These are phyloP conservation scores for Penicillium bialowiezense DNA, from an alignment of 495 filamentous ascomycete species.

Conservation along the genomic window DNA sequence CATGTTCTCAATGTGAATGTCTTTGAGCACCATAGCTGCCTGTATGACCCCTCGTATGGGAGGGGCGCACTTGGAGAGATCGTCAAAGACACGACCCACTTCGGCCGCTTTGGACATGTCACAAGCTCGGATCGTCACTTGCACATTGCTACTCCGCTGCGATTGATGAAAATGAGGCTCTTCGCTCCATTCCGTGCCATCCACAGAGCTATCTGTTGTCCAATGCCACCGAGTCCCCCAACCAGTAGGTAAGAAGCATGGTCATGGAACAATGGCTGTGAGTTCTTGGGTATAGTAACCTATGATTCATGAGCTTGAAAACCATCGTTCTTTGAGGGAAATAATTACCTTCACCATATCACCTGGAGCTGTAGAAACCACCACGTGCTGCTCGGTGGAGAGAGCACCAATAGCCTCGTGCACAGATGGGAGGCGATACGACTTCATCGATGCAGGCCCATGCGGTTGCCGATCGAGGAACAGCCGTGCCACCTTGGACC, in stretches of 20 bases:
- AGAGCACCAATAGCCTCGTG: background rate
- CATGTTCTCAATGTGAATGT: constrained; percentile 28
- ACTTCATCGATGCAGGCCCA: background rate
- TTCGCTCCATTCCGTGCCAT: constrained; percentile 34
- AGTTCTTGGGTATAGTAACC: background rate
- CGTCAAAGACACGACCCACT: constrained; percentile 15
- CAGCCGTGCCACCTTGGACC: constrained; percentile 6
- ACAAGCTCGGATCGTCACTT: constrained; percentile 20
- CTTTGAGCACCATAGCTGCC: constrained; percentile 36
- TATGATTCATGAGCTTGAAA: background rate
- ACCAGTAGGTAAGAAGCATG: constrained; percentile 19
- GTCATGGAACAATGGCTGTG: constrained; percentile 2
- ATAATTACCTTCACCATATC: constrained; percentile 10
- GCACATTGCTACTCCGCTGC: constrained; percentile 17
- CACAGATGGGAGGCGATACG: constrained; percentile 1
- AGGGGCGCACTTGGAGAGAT: constrained; percentile 10
- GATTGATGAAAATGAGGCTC: constrained; percentile 23
- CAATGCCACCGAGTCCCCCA: constrained; percentile 21
- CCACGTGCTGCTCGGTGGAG: constrained; percentile 3
- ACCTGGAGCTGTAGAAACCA: constrained; percentile 1
- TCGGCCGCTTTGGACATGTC: constrained; percentile 28
- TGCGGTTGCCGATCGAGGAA: constrained; percentile 8
- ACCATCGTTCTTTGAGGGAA: background rate
- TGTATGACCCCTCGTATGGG: constrained; percentile 41
- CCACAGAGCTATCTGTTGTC: constrained; percentile 23